Percentiles rank a stretch among this genome's conserved stretches.
phyloP scores from a whole-genome alignment of 1,284 basidiomycete genomes.

The Vanrija sp. region DNA sequence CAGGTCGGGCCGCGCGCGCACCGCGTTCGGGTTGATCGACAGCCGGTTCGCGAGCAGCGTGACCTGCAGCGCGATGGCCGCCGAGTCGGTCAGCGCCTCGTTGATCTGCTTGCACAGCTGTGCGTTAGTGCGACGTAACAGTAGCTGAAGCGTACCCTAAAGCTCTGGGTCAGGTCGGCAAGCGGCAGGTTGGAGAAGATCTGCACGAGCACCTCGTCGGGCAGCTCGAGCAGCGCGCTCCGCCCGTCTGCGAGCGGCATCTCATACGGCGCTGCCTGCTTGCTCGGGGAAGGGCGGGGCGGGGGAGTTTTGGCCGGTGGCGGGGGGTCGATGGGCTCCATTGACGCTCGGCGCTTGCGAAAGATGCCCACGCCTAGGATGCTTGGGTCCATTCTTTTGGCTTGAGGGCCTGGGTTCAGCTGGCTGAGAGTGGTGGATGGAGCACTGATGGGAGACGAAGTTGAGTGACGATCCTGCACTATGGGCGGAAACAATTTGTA shows the following conservation, averaged over 20 bases:
- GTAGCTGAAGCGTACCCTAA: background rate
- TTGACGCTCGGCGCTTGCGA: background rate
- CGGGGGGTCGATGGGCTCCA: background rate
- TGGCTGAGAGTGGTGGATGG: too few species aligned
- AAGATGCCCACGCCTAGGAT: slow-evolving; percentile 1
- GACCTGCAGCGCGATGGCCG: slow-evolving; percentile 62
- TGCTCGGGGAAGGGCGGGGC: background rate
- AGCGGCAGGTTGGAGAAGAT: background rate
- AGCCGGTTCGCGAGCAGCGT: slow-evolving; percentile 74
- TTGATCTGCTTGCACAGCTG: slow-evolving; percentile 39
- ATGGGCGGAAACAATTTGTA: too few species aligned
- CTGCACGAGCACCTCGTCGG: background rate
- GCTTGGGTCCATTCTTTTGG: background rate
- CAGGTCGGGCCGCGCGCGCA: slow-evolving; percentile 14
- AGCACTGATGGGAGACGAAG: too few species aligned
- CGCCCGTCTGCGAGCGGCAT: background rate
- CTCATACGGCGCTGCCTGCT: slow-evolving; percentile 8
- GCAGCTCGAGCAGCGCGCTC: background rate
- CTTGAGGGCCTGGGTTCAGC: too few species aligned
- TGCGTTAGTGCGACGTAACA: background rate
- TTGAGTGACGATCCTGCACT: too few species aligned
- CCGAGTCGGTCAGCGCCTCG: slow-evolving; percentile 27
- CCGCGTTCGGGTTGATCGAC: slow-evolving; percentile 55
- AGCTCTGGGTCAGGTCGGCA: background rate
- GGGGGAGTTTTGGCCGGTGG: slow-evolving; percentile 12